phyloP scores from a whole-genome alignment of 2,329 filamentous ascomycete genomes.

The Cladosporium sp. region DNA sequence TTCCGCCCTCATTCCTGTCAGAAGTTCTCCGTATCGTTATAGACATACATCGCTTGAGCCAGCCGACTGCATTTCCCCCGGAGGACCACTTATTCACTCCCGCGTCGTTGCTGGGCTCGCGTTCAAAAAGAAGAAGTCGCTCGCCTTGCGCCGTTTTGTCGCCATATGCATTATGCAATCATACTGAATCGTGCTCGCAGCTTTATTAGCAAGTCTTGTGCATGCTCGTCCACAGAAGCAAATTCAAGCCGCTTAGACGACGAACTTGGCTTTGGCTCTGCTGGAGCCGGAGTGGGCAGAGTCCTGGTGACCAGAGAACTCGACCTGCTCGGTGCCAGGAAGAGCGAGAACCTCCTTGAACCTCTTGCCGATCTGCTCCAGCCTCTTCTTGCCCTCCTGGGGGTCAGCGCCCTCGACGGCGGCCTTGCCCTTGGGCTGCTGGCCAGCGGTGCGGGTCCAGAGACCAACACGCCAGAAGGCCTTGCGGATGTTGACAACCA shows the following conservation, averaged over 20 bases:
- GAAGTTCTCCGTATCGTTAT: slow-evolving; percentile 18
- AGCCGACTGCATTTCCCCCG: slow-evolving; percentile 17
- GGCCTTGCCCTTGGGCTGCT: slow-evolving; percentile 71
- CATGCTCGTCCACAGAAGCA: background rate
- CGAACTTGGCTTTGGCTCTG: slow-evolving; percentile 91
- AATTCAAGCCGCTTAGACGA: slow-evolving; percentile 57
- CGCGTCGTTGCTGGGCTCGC: slow-evolving; percentile 14
- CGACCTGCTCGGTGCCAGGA: slow-evolving; percentile 72
- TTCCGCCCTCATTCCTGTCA: background rate
- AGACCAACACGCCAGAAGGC: slow-evolving; percentile 96
- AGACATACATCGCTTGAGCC: slow-evolving; percentile 8
- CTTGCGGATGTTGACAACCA: slow-evolving; percentile 98
- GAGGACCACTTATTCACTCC: slow-evolving; percentile 22
- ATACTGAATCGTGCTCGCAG: background rate
- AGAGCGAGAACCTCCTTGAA: slow-evolving; percentile 94
- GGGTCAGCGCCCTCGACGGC: slow-evolving; percentile 29
- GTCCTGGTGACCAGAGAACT: slow-evolving; percentile 97
- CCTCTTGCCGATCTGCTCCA: slow-evolving; percentile 78
- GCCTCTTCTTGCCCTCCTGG: slow-evolving; percentile 82
- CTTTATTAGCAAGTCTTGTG: background rate
- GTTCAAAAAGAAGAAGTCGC: slow-evolving; percentile 8
- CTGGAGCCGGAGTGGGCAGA: slow-evolving; percentile 90
- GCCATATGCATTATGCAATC: slow-evolving; percentile 18
- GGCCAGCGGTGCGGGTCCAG: slow-evolving; percentile 90
- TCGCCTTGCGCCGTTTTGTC: slow-evolving; percentile 17